Percentiles rank a stretch among this genome's conserved stretches.
phyloP scores from a whole-genome alignment of 495 filamentous ascomycete genomes.

The Apiosordaria backusii region DNA sequence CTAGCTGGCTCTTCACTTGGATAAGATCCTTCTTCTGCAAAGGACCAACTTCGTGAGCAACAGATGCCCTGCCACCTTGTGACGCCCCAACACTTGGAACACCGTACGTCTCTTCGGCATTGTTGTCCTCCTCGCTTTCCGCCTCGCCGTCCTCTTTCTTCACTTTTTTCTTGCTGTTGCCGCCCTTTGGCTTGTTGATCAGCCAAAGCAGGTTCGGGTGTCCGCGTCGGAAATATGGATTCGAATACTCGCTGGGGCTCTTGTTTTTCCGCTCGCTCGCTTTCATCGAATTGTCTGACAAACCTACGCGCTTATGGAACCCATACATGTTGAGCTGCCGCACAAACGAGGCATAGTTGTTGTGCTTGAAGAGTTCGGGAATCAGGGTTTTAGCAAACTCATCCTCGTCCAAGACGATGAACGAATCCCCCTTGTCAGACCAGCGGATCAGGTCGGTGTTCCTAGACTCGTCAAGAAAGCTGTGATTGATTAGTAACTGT shows the following conservation, averaged over 20 bases:
- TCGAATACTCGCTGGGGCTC: constrained; percentile 95
- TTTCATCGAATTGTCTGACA: constrained; percentile 96
- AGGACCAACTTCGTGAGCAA: constrained; percentile 41
- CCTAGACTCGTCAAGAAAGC: constrained; percentile 87
- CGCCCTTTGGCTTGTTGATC: constrained; percentile 91
- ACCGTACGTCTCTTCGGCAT: constrained; percentile 35
- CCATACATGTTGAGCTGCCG: constrained; percentile 99
- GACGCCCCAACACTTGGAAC: constrained; percentile 12
- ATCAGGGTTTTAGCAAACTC: constrained; percentile 98
- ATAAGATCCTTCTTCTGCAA: constrained; percentile 76
- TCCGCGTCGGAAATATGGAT: constrained; percentile 91
- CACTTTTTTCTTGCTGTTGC: constrained; percentile 52
- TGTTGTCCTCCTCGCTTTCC: constrained; percentile 67
- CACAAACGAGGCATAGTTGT: constrained; percentile 98
- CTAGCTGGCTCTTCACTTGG: constrained; percentile 72
- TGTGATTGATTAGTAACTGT: constrained; percentile 34
- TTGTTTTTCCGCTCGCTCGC: constrained; percentile 96
- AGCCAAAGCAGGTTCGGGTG: constrained; percentile 94
- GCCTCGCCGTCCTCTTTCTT: constrained; percentile 67
- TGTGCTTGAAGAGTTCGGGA: constrained; percentile 97
- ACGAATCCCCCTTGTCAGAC: constrained; percentile 94
- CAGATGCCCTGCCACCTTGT: constrained; percentile 21
- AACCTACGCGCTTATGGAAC: constrained; percentile 96
- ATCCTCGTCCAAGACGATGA: constrained; percentile 95
- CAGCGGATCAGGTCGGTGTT: constrained; percentile 95